Evolutionary conservation across 2,329 filamentous ascomycete species (phyloP), one percentile per base, ranked within the genome.

Genomic region (Hypocreales sp.): DNA sequence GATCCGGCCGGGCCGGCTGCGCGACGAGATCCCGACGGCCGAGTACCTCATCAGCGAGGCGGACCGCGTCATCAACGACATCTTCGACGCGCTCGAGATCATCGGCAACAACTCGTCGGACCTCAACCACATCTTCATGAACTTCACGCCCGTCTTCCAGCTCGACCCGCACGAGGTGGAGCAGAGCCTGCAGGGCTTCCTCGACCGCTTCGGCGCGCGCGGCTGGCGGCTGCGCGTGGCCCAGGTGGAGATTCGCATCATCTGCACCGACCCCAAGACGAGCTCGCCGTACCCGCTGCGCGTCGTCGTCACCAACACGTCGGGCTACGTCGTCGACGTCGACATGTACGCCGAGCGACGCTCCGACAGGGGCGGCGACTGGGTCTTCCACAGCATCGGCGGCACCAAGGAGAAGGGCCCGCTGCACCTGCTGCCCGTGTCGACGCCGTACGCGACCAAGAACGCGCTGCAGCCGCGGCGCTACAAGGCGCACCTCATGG

Each of bases 101-200:
- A 92, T 94, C 48, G 90, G 90, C 48, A 94, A 93, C 67, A 95
- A 94, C 64, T 92, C 92, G 62, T 93, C 90, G 27, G 90, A 98
- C 65, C 69, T 98, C 49, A 98, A 98, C 67, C 90, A 98, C 61
- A 90, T 98, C 67, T 98, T 98, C 65, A 90, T 98, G 67, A 95
- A 98, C 70, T 98, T 98, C 63, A 90, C 83, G 0, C 83, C 86
- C 8, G 81, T 94, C 32, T 95, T 98, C 74, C 82, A 84, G 50
- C 72, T 98, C 26, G 67, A 83, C 46, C 86, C 90, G 4, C 61
- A 72, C 33, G 83, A 94, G 59, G 83, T 98, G 11, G 84, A 95
- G 59, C 72, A 92, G 55, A 87, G 83, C 17, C 72, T 98, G 15
- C 83, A 79, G 47, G 86, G 86, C 30, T 98, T 98, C 73, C 64